A percentile compares a stretch with the other conserved stretches of the same genome.
phyloP scores from a whole-genome alignment of 495 filamentous ascomycete genomes.

The Lineolata rhizophorae region DNA sequence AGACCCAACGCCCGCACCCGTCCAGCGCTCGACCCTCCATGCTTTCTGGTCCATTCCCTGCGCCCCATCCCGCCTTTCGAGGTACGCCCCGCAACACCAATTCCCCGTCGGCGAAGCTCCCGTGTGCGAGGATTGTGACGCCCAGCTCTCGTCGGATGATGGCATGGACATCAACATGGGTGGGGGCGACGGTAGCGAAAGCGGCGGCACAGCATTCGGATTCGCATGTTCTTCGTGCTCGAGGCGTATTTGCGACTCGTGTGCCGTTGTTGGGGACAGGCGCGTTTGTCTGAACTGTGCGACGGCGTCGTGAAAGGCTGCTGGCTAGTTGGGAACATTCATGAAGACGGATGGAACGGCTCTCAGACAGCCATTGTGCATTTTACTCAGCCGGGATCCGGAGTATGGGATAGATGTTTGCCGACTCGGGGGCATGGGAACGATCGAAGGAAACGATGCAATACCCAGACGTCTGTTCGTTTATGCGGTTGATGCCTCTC shows the following conservation, averaged over 20 bases:
- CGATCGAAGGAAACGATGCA: too few relatives aligned
- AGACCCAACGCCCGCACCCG: not conserved
- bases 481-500: too few relatives aligned
- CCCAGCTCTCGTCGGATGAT: constrained; percentile 3
- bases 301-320: too few relatives aligned
- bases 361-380: too few relatives aligned
- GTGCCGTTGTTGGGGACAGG: not conserved
- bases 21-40: constrained; percentile 18
- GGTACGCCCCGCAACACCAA: not conserved
- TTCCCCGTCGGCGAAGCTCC: constrained; percentile 1
- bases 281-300: not conserved
- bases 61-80: constrained; percentile 3
- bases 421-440: too few relatives aligned
- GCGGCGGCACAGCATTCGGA: not conserved
- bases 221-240: not conserved
- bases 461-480: too few relatives aligned
- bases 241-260: not conserved
- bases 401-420: too few relatives aligned
- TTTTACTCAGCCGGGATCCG: too few relatives aligned
- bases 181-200: not conserved
- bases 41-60: constrained; percentile 17
- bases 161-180: constrained; percentile 9
- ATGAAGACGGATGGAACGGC: too few relatives aligned
- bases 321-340: too few relatives aligned
- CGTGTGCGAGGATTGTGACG: constrained; percentile 18